These are phyloP conservation scores for Terana coerulea DNA, from an alignment of 768 basidiomycete genomes.

Conservation along the genomic window DNA sequence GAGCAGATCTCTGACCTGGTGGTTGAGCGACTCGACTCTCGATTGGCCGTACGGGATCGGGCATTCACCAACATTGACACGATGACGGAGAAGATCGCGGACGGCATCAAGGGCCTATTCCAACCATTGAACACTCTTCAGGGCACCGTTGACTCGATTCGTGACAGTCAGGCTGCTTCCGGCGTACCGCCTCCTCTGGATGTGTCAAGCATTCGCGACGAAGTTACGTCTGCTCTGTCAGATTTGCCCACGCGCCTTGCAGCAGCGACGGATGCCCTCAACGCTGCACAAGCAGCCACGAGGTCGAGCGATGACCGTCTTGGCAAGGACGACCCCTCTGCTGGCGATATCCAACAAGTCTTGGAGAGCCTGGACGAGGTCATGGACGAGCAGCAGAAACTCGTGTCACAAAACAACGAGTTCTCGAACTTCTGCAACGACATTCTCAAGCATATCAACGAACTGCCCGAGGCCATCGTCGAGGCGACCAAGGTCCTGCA, in stretches of 20 bases:
- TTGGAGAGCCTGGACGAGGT: slow-evolving; percentile 49
- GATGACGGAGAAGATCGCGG: slow-evolving; percentile 51
- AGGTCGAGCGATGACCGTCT: slow-evolving; percentile 14
- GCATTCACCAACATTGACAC: slow-evolving; percentile 59
- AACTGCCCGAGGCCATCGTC: slow-evolving; percentile 57
- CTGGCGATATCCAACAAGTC: slow-evolving; percentile 36
- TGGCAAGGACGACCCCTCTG: slow-evolving; percentile 16
- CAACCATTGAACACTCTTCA: slow-evolving; percentile 25
- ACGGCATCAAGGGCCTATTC: slow-evolving; percentile 46
- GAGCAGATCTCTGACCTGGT: slow-evolving; percentile 88
- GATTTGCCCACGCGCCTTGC: slow-evolving; percentile 45
- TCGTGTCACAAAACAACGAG: slow-evolving; percentile 45
- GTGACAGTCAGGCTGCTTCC: not conserved
- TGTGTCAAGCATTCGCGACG: slow-evolving; percentile 16
- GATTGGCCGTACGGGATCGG: slow-evolving; percentile 75
- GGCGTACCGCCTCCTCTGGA: slow-evolving; percentile 12
- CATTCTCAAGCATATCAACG: slow-evolving; percentile 47
- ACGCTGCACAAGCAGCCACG: slow-evolving; percentile 24
- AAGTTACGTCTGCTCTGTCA: slow-evolving; percentile 34
- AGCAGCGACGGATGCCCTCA: slow-evolving; percentile 42
- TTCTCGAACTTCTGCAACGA: slow-evolving; percentile 48
- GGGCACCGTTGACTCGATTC: slow-evolving; percentile 16
- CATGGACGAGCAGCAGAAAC: slow-evolving; percentile 44
- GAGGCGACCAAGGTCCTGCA: slow-evolving; percentile 53
- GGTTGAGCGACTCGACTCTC: slow-evolving; percentile 79